Base-by-base conservation (phyloP, 2,329 filamentous ascomycete genomes). In the Leptosphaerulina australis region DNA sequence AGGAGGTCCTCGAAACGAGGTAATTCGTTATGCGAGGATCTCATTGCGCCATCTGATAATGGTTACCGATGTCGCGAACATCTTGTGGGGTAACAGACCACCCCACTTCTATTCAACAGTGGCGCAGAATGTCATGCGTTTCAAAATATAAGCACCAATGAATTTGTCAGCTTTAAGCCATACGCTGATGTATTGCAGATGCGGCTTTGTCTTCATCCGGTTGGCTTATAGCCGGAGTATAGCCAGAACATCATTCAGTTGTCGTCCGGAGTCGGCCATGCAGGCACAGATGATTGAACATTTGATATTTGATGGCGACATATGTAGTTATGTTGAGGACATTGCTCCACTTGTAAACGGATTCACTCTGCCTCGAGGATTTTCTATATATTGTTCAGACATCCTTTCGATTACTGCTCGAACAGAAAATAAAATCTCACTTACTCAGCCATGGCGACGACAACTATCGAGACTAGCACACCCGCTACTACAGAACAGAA, bases 21-120 rank as follows among this genome's bases (percentile, higher is more conserved):
- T 14, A 3, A 50, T 55, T 59, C 62, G 62, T 49, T 37, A 62
- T 63, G 45, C 46, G 39, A 51, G 53, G 53, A 45, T 44, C 34
- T 18, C 46, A 66, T 66, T 48, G 55, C 63, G 61, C 55, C 59
- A 66, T 66, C 46, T 49, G 52, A 56, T 58, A 58, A 55, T 50
- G 20, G 17, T 25, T 21, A 25, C 34, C 25, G 17, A 46, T 17
- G 22, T 26, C 34, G 25, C 40, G 40, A 49, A 31, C 18, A 22
- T 35, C 26, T 21, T 46, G 50, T 51, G 46, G 48, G 48, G 48
- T 41, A 50, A 21, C 17, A 12, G 18, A 30, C 18, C 3, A 30
- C 35, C 47, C 48, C 48, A 41, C 48, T 36, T 50, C 24, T n/a
- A 18, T 10, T 29, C 15, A 2, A 9, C 1, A 36, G 14, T 5